Percentiles rank a stretch among this genome's conserved stretches.
These are phyloP conservation scores for Baorangia bicolor DNA, from an alignment of 768 basidiomycete genomes.

Conservation along the genomic window DNA sequence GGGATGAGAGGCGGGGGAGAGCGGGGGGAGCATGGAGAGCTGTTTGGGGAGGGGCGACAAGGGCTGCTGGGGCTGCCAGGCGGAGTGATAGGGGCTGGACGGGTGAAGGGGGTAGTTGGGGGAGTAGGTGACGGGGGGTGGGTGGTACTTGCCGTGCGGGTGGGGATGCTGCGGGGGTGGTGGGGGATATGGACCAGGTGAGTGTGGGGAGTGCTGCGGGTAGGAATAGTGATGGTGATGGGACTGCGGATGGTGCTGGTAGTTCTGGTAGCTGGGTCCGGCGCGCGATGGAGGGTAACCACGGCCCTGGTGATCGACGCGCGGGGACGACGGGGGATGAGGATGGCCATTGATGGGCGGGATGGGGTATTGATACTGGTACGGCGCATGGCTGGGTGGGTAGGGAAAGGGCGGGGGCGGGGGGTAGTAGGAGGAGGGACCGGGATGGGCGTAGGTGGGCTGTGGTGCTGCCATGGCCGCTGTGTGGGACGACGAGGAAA, in stretches of 20 bases:
- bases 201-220: slow-evolving; percentile 32
- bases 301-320: slow-evolving; percentile 33
- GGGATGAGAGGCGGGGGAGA: slow-evolving; percentile 11
- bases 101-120: slow-evolving; percentile 20
- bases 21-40: slow-evolving; percentile 46
- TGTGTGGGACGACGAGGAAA: slow-evolving; percentile 3
- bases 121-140: slow-evolving; percentile 36
- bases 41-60: slow-evolving; percentile 66
- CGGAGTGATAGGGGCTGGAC: slow-evolving; percentile 36
- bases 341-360: slow-evolving; percentile 26
- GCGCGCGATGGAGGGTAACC: slow-evolving; percentile 38
- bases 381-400: slow-evolving; percentile 28
- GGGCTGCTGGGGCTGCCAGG: slow-evolving; percentile 47
- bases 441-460: slow-evolving; percentile 28
- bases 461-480: slow-evolving; percentile 26
- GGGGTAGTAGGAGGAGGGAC: slow-evolving; percentile 28
- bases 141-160: slow-evolving; percentile 28
- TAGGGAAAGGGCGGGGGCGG: slow-evolving; percentile 36
- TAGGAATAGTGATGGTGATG: slow-evolving; percentile 36
- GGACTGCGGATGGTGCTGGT: slow-evolving; percentile 27
- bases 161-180: slow-evolving; percentile 24
- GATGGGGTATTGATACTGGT: slow-evolving; percentile 40
- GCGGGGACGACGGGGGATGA: slow-evolving; percentile 32
- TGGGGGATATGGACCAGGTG: slow-evolving; percentile 22
- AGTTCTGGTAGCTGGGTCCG: slow-evolving; percentile 39